These are phyloP conservation scores for Ceriops zippeliana DNA, from an alignment of 345 rosid species.

Conservation along the genomic window DNA sequence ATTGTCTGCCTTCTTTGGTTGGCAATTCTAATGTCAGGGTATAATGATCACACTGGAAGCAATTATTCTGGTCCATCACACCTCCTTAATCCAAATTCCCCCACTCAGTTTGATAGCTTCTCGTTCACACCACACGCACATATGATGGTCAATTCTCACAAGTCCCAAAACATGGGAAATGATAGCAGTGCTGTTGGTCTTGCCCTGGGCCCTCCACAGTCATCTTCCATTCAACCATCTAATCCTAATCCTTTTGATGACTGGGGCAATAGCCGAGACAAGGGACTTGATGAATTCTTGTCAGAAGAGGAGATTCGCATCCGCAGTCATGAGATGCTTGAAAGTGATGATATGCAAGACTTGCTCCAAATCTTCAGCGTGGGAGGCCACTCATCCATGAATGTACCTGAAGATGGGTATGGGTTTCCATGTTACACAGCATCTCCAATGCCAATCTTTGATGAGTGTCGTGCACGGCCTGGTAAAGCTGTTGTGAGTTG, in stretches of 20 bases:
- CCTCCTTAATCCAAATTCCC: conserved; percentile 47
- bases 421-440: conserved; percentile 48
- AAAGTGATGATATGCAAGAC: conserved; percentile 94
- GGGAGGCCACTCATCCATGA: conserved; percentile 60
- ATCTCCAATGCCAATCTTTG: conserved; percentile 74
- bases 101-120: conserved; percentile 41
- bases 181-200: conserved; percentile 47
- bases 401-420: conserved; percentile 61
- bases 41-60: conserved; percentile 40
- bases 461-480: conserved; percentile 69
- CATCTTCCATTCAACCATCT: conserved; percentile 44
- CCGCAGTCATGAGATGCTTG: conserved; percentile 93
- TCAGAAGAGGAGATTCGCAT: conserved; percentile 89
- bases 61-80: conserved; percentile 55
- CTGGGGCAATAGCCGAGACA: conserved; percentile 69
- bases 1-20: conserved; percentile 1
- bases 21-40: conserved; percentile 39
- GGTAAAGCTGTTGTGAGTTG: conserved; percentile 93
- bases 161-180: conserved; percentile 42
- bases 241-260: conserved; percentile 68
- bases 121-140: conserved; percentile 45
- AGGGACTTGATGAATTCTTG: conserved; percentile 60
- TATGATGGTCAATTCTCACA: conserved; percentile 41
- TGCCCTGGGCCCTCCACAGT: conserved; percentile 67
- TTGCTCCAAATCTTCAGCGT: conserved; percentile 75